Evolutionary conservation across 2,329 filamentous ascomycete species (phyloP), one percentile per base, ranked within the genome.

Genomic region (Penicillium digitatum): DNA sequence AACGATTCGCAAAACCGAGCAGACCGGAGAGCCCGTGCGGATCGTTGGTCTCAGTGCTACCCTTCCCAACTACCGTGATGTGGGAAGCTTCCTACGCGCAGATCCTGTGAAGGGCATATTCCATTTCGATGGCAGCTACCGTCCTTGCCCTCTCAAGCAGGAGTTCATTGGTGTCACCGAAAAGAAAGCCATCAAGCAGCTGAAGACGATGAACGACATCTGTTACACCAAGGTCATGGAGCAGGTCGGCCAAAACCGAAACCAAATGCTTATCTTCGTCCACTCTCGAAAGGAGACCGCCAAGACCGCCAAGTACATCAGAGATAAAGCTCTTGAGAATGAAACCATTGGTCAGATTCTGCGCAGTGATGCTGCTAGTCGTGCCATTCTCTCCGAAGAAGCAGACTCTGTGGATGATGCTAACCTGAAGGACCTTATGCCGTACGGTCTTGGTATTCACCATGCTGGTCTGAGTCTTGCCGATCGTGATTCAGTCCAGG

Each of bases 141-240:
- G 94, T 65, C 95, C 94, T 58, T 99, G 94, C 71, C 94, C 94
- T 1, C 76, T 99, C 65, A 91, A 90, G 66, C 94, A 99, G 71
- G 95, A 99, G 72, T 99, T 97, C 69, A 90, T 99, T 63, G 94
- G 94, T 50, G 89, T 99, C 40, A 96, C 93, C 0, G 94, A 99
- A 64, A 95, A 94, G 77, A 97, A 97, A 73, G 89, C 94, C 6
- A 99, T 99, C 76, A 99, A 97, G 76, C 94, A 99, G 73, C 79
- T 99, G 52, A 96, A 97, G 81, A 95, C 89, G 0, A 99, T 99
- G 94, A 99, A 99, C 69, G 94, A 99, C 66, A 92, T 99, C 52
- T 96, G 91, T 55, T 99, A 99, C 74, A 95, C 87, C 61, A 99
- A 99, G 74, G 92, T 96, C 27, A 83, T 99, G 52, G 94, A 99